Evolutionary conservation across 768 basidiomycete genomes (phyloP).

Genomic region (Cystobasidiopsis lactophilus): DNA sequence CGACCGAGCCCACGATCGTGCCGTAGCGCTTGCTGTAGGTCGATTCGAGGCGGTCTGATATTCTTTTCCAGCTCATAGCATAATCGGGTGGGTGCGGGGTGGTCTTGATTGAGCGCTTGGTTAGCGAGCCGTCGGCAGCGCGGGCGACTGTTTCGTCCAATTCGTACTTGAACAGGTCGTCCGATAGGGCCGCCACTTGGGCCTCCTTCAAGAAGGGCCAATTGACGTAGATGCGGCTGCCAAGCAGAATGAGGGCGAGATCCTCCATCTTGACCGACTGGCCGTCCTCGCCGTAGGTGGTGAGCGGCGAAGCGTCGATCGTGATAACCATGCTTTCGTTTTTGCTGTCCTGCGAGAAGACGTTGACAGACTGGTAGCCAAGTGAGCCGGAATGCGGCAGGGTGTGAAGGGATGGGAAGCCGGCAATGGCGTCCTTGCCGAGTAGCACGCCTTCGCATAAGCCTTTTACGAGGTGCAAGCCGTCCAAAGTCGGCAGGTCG

Average conservation of each 20-base stretch:
- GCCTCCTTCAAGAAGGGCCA: constrained; percentile 97
- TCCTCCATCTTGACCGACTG: constrained; percentile 38
- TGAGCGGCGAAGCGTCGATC: constrained; percentile 38
- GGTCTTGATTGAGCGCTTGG: constrained; percentile 15
- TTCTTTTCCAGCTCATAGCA: constrained; percentile 52
- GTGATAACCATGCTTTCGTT: constrained; percentile 87
- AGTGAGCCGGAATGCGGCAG: constrained; percentile 54
- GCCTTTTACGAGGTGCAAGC: constrained; percentile 64
- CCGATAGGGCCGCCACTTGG: constrained; percentile 61
- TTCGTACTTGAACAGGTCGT: constrained; percentile 69
- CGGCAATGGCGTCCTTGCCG: constrained; percentile 66
- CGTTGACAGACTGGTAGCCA: constrained; percentile 72
- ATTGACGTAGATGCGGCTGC: constrained; percentile 50
- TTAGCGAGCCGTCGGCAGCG: constrained; percentile 21
- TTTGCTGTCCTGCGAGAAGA: constrained; percentile 69
- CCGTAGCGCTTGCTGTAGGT: constrained; percentile 74
- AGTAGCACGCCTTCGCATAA: constrained; percentile 71
- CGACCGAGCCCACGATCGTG: constrained; percentile 58
- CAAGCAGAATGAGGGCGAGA: constrained; percentile 51
- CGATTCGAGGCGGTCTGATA: constrained; percentile 59
- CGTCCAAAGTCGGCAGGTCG: constrained; percentile 62
- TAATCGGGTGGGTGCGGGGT: constrained; percentile 52
- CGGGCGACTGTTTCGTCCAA: constrained; percentile 29
- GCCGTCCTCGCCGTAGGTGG: constrained; percentile 35
- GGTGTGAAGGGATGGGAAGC: constrained; percentile 87